Base-by-base conservation (phyloP, 768 basidiomycete genomes). In the Boletus tylopilopsis region DNA sequence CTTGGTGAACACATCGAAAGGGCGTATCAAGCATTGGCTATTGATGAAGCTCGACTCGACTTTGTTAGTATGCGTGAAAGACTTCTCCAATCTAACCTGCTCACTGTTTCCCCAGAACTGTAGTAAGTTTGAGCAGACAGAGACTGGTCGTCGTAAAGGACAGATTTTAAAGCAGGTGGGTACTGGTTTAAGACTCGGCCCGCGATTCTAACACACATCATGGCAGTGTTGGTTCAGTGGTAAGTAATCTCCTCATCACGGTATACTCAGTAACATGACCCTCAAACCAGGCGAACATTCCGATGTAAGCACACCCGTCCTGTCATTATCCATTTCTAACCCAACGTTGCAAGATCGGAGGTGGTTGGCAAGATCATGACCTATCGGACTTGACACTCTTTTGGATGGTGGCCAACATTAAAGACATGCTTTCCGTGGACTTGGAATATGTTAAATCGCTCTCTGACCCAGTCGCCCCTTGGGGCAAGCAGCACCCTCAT, bases 151-250 rank as follows among this genome's bases (percentile, higher is more conserved):
- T 38, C 61, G 56, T 40, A 84, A 81, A 59, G 73, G 73, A 7
- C 87, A 89, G 55, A 58, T 76, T 13, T 62, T 89, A 52, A 80
- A 77, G 49, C 86, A 89, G 73, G 84, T 79, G 51, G 59, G 69
- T 47, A 15, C 13, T 34, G 19, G 40, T 39, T 19, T 22, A 39
- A 30, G 19, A 40, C 10, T 37, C 3, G 16, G n/a, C 21, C 27
- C 23, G 18, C 3, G 42, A 42, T 38, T 15, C 52, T 64, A 35
- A 61, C 21, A 12, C 21, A 12, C 32, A 38, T 47, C 8, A 18
- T 15, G 24, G 27, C 23, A 85, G 82, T 84, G 81, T 55, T 89
- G 87, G 86, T 89, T 89, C 60, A 66, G 76, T 45, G 86, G 85
- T 79, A 59, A 59, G 73, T 44, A 38, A 39, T 16, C 8, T 18